Evolutionary conservation across 164 flowering plant genomes (phyloP), one percentile per base, ranked within the genome.

Genomic region (Vitis riparia): DNA sequence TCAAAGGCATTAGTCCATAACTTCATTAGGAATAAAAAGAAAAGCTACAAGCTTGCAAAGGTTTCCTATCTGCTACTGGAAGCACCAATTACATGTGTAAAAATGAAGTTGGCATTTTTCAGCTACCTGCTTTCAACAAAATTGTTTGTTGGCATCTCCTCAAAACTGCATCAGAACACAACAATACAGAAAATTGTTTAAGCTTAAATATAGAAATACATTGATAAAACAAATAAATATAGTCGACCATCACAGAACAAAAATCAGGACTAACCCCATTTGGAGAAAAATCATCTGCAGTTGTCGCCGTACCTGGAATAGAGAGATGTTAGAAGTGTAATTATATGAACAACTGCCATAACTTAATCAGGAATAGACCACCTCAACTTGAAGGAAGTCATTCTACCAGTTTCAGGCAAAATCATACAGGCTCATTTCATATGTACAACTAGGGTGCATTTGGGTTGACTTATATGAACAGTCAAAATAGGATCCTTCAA

Each of bases 111-210:
- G 63, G 52, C 14, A 51, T 3, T 3, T 32, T 37, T 23, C 12
- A 58, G 14, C 15, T 76, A 93, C 97, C 98, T 89, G 91, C 94
- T 91, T 68, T 95, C 99, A 37, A 93, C 97, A 84, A 67, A 95
- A 73, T 87, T 91, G 75, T 91, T 89, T 61, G 99, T 95, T 47
- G 98, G 97, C 99, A 95, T 93, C 83, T 93, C 98, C 84, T 93
- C 97, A 73, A 93, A 95, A 59, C 99, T 95, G 91, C 81, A 84
- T 10, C 37, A 37, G 69, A 73, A 8, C 27, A 6, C 52, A 60
- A 51, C n/a, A 68, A 47, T 3, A 55, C 52, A 69, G 13, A 57
- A 52, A 23, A 68, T 60, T 53, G 53, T 52, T 9, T 17, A 67
- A 62, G 66, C 11, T 59, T 61, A 1, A 27, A 70, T 32, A 37